phyloP scores from a whole-genome alignment of 2,329 filamentous ascomycete genomes.

The Orbilia oligospora region DNA sequence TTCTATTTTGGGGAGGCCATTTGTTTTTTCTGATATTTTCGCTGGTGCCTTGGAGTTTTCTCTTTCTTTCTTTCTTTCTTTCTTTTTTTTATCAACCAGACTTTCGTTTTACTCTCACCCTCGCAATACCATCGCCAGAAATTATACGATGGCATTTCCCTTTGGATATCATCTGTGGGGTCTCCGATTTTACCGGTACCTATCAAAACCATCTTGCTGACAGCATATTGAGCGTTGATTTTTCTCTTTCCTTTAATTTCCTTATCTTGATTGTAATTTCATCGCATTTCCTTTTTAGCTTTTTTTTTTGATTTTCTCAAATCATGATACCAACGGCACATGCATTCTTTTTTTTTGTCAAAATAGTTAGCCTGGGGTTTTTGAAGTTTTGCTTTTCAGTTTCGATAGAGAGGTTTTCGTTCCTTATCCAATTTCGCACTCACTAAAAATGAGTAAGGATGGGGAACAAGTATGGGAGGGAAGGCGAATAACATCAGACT shows the following conservation, averaged over 20 bases:
- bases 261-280: conserved; percentile 49
- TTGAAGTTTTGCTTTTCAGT: conserved; percentile 44
- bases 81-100: conserved; percentile 25
- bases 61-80: conserved; percentile 31
- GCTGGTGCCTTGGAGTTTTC: conserved; percentile 53
- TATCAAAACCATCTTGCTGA: conserved; percentile 29
- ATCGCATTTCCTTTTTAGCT: conserved; percentile 30
- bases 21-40: conserved; percentile 28
- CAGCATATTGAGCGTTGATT: conserved; percentile 50
- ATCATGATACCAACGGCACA: conserved; percentile 60
- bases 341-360: conserved; percentile 35
- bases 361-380: conserved; percentile 24
- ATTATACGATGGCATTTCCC: conserved; percentile 47
- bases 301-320: conserved; percentile 31
- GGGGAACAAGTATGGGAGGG: conserved; percentile 3
- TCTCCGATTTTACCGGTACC: conserved; percentile 26
- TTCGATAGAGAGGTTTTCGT: conserved; percentile 57
- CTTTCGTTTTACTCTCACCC: conserved; percentile 23
- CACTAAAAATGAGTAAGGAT: conserved; percentile 34
- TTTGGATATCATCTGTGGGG: conserved; percentile 36
- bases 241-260: conserved; percentile 19
- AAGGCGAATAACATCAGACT: conserved; percentile 21
- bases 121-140: conserved; percentile 46
- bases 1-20: conserved; percentile 44
- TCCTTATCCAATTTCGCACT: conserved; percentile 54